A percentile compares a stretch with the other conserved stretches of the same genome.
Conservation (phyloP, 768 basidiomycete species). For the Trametes meyenii region DNA sequence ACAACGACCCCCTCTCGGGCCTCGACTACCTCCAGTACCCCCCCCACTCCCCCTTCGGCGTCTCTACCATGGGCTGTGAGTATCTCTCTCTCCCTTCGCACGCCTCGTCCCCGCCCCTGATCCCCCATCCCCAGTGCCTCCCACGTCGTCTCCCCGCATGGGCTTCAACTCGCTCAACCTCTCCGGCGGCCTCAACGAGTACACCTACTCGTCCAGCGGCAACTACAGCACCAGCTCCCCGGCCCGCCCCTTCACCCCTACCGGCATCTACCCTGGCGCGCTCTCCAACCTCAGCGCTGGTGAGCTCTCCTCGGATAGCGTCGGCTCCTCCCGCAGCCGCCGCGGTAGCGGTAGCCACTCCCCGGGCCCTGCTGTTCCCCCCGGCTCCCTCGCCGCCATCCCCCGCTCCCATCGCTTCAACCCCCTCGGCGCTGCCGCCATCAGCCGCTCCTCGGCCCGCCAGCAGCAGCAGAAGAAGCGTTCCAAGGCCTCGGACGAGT, state of each 20-base stretch:
- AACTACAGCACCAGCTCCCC: conserved; percentile 56
- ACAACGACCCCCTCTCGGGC: conserved; percentile 48
- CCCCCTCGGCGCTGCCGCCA: conserved; percentile 56
- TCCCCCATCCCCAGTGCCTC: conserved; percentile 46
- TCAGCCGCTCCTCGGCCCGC: conserved; percentile 54
- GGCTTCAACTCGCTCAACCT: conserved; percentile 67
- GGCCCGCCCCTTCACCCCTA: conserved; percentile 70
- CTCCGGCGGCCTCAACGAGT: conserved; percentile 59
- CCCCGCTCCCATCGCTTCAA: conserved; percentile 81
- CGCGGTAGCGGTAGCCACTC: conserved; percentile 69
- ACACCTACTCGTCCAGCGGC: conserved; percentile 56
- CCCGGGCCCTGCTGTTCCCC: conserved; percentile 49
- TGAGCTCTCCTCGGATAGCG: conserved; percentile 75
- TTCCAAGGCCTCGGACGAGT: conserved; percentile 52
- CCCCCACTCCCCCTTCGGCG: conserved; percentile 64
- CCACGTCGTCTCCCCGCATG: conserved; percentile 58
- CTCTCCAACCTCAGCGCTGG: conserved; percentile 72
- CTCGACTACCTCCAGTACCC: conserved; percentile 73
- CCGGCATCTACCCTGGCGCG: conserved; percentile 69
- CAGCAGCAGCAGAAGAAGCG: conserved; percentile 42
- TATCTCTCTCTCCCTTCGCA: conserved; percentile 28
- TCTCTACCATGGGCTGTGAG: conserved; percentile 64
- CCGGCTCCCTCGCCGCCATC: conserved; percentile 56
- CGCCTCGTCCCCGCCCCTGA: conserved; percentile 6
- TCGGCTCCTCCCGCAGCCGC: conserved; percentile 61